Evolutionary conservation across 768 basidiomycete species (phyloP).

Genomic region (Serendipita sp.): DNA sequence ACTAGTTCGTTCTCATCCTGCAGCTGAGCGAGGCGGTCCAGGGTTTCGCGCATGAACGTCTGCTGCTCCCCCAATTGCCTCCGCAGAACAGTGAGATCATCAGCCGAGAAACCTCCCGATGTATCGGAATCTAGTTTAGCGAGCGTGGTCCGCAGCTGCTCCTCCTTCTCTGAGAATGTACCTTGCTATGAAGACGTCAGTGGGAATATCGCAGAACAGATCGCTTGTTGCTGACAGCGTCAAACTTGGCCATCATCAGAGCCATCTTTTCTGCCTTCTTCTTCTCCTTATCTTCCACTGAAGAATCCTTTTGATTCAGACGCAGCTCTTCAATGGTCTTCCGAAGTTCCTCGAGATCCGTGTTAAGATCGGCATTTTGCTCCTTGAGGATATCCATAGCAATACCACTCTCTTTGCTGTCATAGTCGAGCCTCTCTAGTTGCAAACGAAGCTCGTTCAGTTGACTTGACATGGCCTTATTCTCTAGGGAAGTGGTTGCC

Average conservation of each 20-base stretch:
- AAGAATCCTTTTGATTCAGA: conserved; percentile 64
- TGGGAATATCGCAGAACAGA: conserved; percentile 2
- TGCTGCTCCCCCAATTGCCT: conserved; percentile 84
- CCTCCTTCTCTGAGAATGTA: conserved; percentile 91
- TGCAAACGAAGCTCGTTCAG: conserved; percentile 84
- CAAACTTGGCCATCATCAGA: conserved; percentile 98
- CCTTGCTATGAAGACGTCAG: conserved; percentile 43
- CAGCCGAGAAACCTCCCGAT: conserved; percentile 45
- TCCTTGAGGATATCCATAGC: conserved; percentile 91
- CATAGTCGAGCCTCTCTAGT: conserved; percentile 84
- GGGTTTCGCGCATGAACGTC: conserved; percentile 66
- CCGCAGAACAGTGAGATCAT: conserved; percentile 68
- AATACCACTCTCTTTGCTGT: conserved; percentile 87
- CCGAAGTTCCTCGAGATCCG: conserved; percentile 79
- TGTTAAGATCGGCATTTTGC: conserved; percentile 73
- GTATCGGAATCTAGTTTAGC: conserved; percentile 74
- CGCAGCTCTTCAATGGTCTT: conserved; percentile 66
- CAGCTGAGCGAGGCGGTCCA: conserved; percentile 74
- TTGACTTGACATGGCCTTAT: conserved; percentile 85
- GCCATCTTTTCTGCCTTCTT: conserved; percentile 99
- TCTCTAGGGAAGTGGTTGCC: conserved; percentile 65
- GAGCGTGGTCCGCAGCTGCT: conserved; percentile 72
- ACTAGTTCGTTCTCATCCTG: conserved; percentile 89
- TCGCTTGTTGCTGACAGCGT: conserved; percentile 44
- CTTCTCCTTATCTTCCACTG: conserved; percentile 94